Conservation (phyloP, 2,329 filamentous ascomycete species). For the Epichloe gansuensis region DNA sequence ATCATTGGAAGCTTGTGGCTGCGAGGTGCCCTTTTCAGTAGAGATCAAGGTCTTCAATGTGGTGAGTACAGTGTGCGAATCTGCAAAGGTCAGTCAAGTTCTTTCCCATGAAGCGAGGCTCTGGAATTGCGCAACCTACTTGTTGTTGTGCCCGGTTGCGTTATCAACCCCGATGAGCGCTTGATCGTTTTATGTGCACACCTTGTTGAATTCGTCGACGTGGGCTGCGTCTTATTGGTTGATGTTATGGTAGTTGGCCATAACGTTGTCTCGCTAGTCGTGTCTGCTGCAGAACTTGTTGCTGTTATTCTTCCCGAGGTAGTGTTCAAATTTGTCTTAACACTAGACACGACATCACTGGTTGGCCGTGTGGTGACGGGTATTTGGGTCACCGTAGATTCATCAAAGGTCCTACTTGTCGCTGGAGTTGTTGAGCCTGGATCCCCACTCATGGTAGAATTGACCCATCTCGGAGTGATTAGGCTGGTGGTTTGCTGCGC, state of each 20-base stretch:
- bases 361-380: not conserved
- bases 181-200: not conserved
- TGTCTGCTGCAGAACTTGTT: not conserved
- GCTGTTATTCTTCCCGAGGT: not conserved
- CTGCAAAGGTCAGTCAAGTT: not conserved
- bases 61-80: not conserved
- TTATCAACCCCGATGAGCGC: not conserved
- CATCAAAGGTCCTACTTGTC: not conserved
- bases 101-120: not conserved
- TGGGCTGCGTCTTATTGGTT: not conserved
- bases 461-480: not conserved
- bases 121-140: not conserved
- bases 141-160: not conserved
- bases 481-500: not conserved
- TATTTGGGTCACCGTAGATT: not conserved
- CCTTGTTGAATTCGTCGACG: not conserved
- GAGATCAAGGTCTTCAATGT: constrained; percentile 8
- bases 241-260: not conserved
- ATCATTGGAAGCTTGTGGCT: constrained; percentile 1
- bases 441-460: not conserved
- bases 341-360: not conserved
- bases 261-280: not conserved
- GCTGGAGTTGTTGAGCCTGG: not conserved
- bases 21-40: not conserved
- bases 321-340: not conserved